phyloP scores from a whole-genome alignment of 352 stramenopile species.

The Pythium dissotocum region DNA sequence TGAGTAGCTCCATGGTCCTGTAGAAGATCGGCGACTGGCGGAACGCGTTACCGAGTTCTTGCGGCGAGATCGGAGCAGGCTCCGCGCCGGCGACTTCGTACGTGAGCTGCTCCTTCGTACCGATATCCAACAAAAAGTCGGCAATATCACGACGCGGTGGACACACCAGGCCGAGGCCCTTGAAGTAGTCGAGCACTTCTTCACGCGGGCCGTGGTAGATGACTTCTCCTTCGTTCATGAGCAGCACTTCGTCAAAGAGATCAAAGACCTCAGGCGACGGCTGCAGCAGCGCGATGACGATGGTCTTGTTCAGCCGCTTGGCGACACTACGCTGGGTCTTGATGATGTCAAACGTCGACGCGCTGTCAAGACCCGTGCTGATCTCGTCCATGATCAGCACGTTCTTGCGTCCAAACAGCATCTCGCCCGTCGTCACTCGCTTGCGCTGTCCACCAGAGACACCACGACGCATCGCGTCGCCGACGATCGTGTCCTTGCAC shows the following conservation, averaged over 20 bases:
- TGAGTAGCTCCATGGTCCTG: constrained; percentile 63
- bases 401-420: constrained; percentile 54
- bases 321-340: constrained; percentile 48
- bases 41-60: constrained; percentile 48
- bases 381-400: constrained; percentile 88
- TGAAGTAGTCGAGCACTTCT: constrained; percentile 40
- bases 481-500: constrained; percentile 49
- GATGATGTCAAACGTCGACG: constrained; percentile 90
- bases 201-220: constrained; percentile 62
- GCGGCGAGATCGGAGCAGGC: constrained; percentile 41
- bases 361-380: constrained; percentile 88
- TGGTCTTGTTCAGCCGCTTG: constrained; percentile 42
- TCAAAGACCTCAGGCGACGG: constrained; percentile 54
- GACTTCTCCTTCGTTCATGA: constrained; percentile 58
- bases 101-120: constrained; percentile 38
- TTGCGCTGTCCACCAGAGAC: constrained; percentile 45
- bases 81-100: constrained; percentile 30
- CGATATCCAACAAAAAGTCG: constrained; percentile 56
- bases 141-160: constrained; percentile 45
- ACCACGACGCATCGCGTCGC: constrained; percentile 43
- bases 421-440: constrained; percentile 40
- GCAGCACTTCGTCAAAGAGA: constrained; percentile 58
- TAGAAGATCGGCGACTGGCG: constrained; percentile 43
- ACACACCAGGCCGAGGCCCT: constrained; percentile 40
- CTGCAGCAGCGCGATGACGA: constrained; percentile 60